Evolutionary conservation across 257 asterid species (phyloP), one percentile per base, ranked within the genome.

Genomic region (Jasminum sambac): DNA sequence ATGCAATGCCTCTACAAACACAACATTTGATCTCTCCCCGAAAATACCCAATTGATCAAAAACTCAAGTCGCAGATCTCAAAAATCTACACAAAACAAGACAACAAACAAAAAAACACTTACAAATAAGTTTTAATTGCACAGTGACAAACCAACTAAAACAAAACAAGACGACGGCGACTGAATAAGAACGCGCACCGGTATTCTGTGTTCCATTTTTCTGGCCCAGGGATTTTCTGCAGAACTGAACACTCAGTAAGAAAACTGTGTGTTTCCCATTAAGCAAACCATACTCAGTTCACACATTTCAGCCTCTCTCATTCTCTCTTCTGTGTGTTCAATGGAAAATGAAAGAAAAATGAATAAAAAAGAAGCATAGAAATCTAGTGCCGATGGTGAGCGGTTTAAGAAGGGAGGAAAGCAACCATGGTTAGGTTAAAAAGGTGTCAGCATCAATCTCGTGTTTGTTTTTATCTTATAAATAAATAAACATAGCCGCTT

Each of bases 21-120:
- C 16, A 19, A 21, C 79, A 77, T 39, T 64, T 72, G 74, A 64
- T 75, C 66, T 39, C 46, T 73, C 36, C 63, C 13, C 1, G 19
- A 65, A 37, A 66, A 74, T 61, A 63, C 67, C 68, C 70, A 66
- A 77, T 23, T 63, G 61, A 38, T 70, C 76, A 70, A 12, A 39
- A n/a, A 48, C 77, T 77, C 78, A n/a, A 73, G 44, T 66, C 77
- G 78, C 91, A 87, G 95, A 89, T 89, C 96, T 89, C 87, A 77
- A 76, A 79, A 80, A 70, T 76, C 84, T 69, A 77, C 70, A 52
- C 30, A 66, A 42, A 23, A 23, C 62, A 55, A 55, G 62, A 55
- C 19, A 17, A 50, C 59, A 21, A 50, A 50, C 59, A 50, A 50
- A 43, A 55, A 55, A 19, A 55, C 16, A 55, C 62, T 55, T 21